Evolutionary conservation across 192 early-diverging fungal species (phyloP).

Genomic region (Haplosporangium gracile): DNA sequence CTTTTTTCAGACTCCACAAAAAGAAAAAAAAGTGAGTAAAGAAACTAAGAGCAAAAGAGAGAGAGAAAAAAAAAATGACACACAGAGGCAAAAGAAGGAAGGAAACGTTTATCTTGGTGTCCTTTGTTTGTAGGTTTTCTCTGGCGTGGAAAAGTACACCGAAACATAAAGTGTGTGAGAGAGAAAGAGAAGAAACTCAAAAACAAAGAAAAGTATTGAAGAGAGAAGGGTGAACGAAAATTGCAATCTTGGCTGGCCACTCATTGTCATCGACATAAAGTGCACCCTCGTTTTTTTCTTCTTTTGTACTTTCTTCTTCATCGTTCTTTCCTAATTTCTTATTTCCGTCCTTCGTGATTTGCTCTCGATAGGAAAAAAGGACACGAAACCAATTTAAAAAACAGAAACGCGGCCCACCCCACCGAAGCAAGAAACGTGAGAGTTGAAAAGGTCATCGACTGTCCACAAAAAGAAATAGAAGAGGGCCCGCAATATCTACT

Average conservation of each 20-base stretch:
- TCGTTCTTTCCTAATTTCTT: not conserved
- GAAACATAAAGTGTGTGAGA: not conserved
- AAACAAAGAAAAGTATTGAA: not conserved
- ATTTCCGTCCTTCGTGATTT: not conserved
- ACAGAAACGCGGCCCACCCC: not conserved
- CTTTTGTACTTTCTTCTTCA: not conserved
- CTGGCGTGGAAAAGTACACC: not conserved
- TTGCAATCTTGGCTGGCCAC: constrained; percentile 1
- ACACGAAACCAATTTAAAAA: constrained; percentile 8
- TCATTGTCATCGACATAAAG: not conserved
- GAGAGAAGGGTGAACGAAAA: not conserved
- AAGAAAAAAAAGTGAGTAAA: not conserved
- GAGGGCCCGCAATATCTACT: not conserved
- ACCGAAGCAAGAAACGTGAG: not conserved
- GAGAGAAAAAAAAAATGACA: not conserved
- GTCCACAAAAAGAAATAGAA: not conserved
- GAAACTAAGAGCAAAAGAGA: not conserved
- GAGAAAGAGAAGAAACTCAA: not conserved
- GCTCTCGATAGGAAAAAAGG: not conserved
- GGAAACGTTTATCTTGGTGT: too few species aligned
- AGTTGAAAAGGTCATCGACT: not conserved
- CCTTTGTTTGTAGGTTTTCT: not conserved
- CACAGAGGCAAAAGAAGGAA: not conserved
- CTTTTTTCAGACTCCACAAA: not conserved
- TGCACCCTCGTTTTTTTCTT: not conserved